Base-by-base conservation (phyloP, 139 green algal species). In the Prasinococcaceae sp. region DNA sequence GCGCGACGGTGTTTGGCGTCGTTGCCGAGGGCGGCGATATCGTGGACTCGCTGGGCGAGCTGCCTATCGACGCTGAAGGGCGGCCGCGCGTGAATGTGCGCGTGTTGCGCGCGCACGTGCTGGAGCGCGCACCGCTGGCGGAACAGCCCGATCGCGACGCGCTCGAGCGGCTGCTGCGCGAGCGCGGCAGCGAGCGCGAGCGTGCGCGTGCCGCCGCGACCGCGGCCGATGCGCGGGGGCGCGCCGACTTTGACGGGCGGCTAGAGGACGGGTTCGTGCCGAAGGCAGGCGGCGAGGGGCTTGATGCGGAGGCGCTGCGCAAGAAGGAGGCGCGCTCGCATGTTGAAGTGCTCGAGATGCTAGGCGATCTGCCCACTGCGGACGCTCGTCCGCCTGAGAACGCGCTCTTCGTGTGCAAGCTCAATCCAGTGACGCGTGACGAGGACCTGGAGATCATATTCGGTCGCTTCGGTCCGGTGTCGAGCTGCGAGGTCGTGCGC, bases 361-460 rank as follows among this genome's bases (percentile, higher is more conserved):
- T 97, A 22, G 66, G 66, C 17, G 66, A 75, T 44, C 35, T 94
- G 46, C 86, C 86, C 0, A 78, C 92, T 32, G 86, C 83, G 8
- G 88, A 97, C 24, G 86, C 77, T 24, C 84, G 82, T 63, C 88
- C 92, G 8, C 90, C 88, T 1, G 66, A 79, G 51, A 90, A 93
- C 69, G 81, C 93, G 72, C 69, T 99, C 2, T 98, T 98, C 62
- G 66, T 98, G n/a, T 97, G 90, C 80, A 94, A 95, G 70, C 76
- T 99, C 22, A 98, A 99, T 63, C 84, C 83, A 5, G 79, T 94
- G 32, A 93, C 82, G 1, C 74, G 53, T 22, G 82, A 95, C 42
- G 88, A 98, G 50, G 92, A 99, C 58, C 58, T 99, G 58, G 92
- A 98, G 51, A 95, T 95, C 70, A 96, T 99, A 24, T 99, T 99